A percentile compares a stretch with the other conserved stretches of the same genome.
These are phyloP conservation scores for Talaromyces sp. DNA, from an alignment of 2,329 filamentous ascomycete species.

Conservation along the genomic window DNA sequence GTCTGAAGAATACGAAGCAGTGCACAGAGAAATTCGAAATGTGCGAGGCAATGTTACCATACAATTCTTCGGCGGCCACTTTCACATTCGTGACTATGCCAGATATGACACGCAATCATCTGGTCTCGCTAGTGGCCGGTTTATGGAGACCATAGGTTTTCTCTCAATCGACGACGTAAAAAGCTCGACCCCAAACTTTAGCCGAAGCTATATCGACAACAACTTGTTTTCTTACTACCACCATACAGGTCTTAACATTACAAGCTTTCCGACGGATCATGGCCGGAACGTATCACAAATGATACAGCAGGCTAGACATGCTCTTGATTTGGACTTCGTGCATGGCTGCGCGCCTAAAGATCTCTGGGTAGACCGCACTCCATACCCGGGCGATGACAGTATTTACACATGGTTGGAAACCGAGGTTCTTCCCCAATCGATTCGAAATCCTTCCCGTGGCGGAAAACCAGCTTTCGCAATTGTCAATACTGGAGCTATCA, in stretches of 20 bases:
- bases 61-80: constrained; percentile 86
- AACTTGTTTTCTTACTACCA: constrained; percentile 81
- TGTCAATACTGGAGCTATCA: constrained; percentile 84
- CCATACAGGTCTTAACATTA: constrained; percentile 69
- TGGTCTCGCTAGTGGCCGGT: constrained; percentile 81
- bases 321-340: constrained; percentile 66
- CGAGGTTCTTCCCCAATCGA: constrained; percentile 66
- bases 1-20: constrained; percentile 71
- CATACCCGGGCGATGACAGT: constrained; percentile 69
- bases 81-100: constrained; percentile 80
- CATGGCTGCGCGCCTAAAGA: constrained; percentile 81
- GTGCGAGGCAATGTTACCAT: constrained; percentile 79
- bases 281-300: constrained; percentile 68
- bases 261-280: constrained; percentile 71
- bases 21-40: constrained; percentile 75
- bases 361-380: constrained; percentile 76
- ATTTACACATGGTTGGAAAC: constrained; percentile 79
- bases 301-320: constrained; percentile 67
- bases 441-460: constrained; percentile 57
- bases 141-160: constrained; percentile 94
- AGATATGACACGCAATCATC: constrained; percentile 75
- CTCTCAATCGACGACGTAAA: constrained; percentile 73
- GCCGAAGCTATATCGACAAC: constrained; percentile 86
- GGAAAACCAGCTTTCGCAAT: constrained; percentile 65
- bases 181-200: constrained; percentile 57